These are phyloP conservation scores for Pisolithus marmoratus DNA, from an alignment of 768 basidiomycete genomes.

Conservation along the genomic window DNA sequence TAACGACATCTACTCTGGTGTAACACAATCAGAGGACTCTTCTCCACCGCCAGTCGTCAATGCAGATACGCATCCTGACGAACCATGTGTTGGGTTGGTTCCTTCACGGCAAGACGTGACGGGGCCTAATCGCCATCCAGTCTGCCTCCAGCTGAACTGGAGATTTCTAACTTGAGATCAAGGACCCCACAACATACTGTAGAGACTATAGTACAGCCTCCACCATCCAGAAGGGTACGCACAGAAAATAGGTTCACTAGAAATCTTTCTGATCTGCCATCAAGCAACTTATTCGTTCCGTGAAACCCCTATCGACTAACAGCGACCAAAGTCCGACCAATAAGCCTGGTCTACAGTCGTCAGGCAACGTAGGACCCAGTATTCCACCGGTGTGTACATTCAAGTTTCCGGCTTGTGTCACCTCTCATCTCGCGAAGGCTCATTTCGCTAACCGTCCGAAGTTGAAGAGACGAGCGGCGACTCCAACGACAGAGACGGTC, in stretches of 20 bases:
- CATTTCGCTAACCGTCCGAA: slow-evolving; percentile 36
- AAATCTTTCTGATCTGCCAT: not conserved
- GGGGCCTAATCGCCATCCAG: not conserved
- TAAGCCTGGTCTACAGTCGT: slow-evolving; percentile 9
- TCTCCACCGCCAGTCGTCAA: slow-evolving; percentile 45
- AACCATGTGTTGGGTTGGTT: slow-evolving; percentile 36
- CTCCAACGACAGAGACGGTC: slow-evolving; percentile 13
- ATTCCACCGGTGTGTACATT: slow-evolving; percentile 21
- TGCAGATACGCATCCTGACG: slow-evolving; percentile 48
- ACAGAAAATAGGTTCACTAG: not conserved
- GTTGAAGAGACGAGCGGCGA: slow-evolving; percentile 53
- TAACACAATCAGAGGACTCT: slow-evolving; percentile 8
- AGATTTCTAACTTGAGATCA: slow-evolving; percentile 3
- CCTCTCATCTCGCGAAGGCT: slow-evolving; percentile 23
- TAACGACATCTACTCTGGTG: not conserved
- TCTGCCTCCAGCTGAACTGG: slow-evolving; percentile 14
- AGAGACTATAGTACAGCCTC: slow-evolving; percentile 14
- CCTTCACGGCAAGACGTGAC: not conserved
- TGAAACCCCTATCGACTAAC: slow-evolving; percentile 11
- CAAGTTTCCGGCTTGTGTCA: too few species aligned
- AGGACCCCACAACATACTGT: slow-evolving; percentile 17
- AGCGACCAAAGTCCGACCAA: slow-evolving; percentile 4
- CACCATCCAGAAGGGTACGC: slow-evolving; percentile 28
- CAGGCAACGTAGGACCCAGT: slow-evolving; percentile 7
- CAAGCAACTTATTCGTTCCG: slow-evolving; percentile 22